Evolutionary conservation across 441 rosid species (phyloP).

Genomic region (Dalechampia spathulata): DNA sequence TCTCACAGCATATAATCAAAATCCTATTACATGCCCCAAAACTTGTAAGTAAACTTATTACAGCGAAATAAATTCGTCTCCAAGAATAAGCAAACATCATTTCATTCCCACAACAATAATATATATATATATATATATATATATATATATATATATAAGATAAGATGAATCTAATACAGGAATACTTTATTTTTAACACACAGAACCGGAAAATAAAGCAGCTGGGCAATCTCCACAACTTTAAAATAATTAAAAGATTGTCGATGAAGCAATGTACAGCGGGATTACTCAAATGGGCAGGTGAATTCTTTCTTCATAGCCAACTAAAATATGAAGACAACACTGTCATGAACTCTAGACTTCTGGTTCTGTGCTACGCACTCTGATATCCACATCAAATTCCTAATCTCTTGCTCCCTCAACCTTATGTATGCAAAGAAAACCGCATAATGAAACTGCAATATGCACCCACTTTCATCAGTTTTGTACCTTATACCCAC

Average conservation of each 20-base stretch:
- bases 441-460: slow-evolving; percentile 90
- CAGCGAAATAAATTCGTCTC: too few relatives aligned
- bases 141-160: too few relatives aligned
- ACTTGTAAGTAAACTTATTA: too few relatives aligned
- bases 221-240: slow-evolving; percentile 14
- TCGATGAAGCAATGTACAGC: slow-evolving; percentile 26
- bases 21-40: too few relatives aligned
- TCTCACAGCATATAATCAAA: too few relatives aligned
- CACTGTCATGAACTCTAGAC: slow-evolving; percentile 96
- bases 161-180: too few relatives aligned
- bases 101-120: too few relatives aligned
- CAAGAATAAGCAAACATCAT: too few relatives aligned
- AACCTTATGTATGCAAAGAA: slow-evolving; percentile 95
- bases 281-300: slow-evolving; percentile 11
- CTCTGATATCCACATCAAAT: slow-evolving; percentile 96
- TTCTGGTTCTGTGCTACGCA: slow-evolving; percentile 99
- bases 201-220: too few relatives aligned
- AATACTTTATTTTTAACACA: too few relatives aligned
- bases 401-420: slow-evolving; percentile 97
- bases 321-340: slow-evolving; percentile 73
- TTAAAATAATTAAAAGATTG: slow-evolving; percentile 15
- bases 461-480: not conserved
- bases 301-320: not conserved
- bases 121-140: too few relatives aligned
- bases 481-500: too few relatives aligned